Evolutionary conservation across 1,284 basidiomycete species (phyloP).

Genomic region (Sporisorium exsertum): DNA sequence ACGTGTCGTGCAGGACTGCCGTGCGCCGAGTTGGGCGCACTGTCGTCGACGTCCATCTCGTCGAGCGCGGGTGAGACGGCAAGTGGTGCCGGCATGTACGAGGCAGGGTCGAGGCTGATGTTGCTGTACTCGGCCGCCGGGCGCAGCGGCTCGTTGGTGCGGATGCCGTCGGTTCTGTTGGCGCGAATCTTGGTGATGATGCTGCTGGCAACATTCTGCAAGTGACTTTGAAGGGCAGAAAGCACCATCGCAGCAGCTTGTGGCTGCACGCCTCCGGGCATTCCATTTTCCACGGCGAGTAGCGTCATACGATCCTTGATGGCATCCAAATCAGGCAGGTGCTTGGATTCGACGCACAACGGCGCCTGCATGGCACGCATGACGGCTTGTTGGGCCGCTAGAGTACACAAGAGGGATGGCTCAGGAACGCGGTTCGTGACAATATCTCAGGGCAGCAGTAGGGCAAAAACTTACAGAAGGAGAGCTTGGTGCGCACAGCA

Average conservation of each 20-base stretch:
- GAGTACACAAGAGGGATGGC: conserved; percentile 27
- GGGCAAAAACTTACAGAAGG: conserved; percentile 43
- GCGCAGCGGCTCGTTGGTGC: conserved; percentile 39
- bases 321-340: conserved; percentile 69
- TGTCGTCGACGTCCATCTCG: conserved; percentile 44
- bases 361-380: conserved; percentile 56
- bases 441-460: not conserved
- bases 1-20: conserved; percentile 34
- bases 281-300: conserved; percentile 69
- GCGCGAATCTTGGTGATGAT: conserved; percentile 63
- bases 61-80: conserved; percentile 26
- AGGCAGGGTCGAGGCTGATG: conserved; percentile 25
- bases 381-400: conserved; percentile 63
- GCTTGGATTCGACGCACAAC: conserved; percentile 69
- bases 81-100: conserved; percentile 20
- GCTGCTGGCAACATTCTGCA: conserved; percentile 64
- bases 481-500: conserved; percentile 48
- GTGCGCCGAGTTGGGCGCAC: conserved; percentile 26
- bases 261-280: conserved; percentile 67
- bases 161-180: conserved; percentile 55
- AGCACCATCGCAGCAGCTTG: conserved; percentile 68
- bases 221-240: conserved; percentile 66
- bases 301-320: conserved; percentile 70
- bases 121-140: conserved; percentile 32
- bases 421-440: conserved; percentile 37